Percentiles rank a stretch among this genome's conserved stretches.
These are phyloP conservation scores for Margaritispora aquatica DNA, from an alignment of 495 filamentous ascomycete species.

Conservation along the genomic window DNA sequence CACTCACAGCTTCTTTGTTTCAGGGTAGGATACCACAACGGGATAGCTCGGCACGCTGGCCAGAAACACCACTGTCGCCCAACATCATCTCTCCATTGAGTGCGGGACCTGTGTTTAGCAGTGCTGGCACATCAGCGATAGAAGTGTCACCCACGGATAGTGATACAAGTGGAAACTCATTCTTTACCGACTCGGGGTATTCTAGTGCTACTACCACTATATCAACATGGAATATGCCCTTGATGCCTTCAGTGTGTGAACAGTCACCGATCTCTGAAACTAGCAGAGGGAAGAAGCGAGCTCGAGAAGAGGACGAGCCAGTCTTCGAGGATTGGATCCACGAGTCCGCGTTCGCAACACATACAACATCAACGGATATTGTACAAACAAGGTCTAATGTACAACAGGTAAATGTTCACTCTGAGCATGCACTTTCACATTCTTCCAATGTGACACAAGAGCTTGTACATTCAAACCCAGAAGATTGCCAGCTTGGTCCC, in stretches of 20 bases:
- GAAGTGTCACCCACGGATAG: conserved; percentile 21
- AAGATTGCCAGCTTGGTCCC: not conserved
- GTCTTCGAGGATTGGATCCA: not conserved
- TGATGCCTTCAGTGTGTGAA: not conserved
- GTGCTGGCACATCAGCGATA: not conserved
- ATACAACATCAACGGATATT: not conserved
- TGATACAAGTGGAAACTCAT: conserved; percentile 13
- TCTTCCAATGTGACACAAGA: not conserved
- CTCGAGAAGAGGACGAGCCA: not conserved
- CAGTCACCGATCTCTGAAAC: not conserved
- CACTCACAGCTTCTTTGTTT: not conserved
- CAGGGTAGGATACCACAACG: not conserved
- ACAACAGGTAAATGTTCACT: not conserved
- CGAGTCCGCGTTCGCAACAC: not conserved
- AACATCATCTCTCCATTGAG: conserved; percentile 20
- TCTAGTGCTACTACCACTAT: conserved; percentile 14
- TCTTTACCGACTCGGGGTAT: conserved; percentile 22
- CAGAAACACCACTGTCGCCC: not conserved
- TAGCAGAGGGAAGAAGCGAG: conserved; percentile 1
- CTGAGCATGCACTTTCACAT: not conserved
- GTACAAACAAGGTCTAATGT: not conserved
- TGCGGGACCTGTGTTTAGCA: conserved; percentile 1
- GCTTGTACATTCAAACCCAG: not conserved
- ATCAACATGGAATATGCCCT: conserved; percentile 4
- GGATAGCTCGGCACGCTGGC: not conserved